Percentiles rank a stretch among this genome's conserved stretches.
Conservation (phyloP, 345 rosid species). For the Bretschneidera sinensis region DNA sequence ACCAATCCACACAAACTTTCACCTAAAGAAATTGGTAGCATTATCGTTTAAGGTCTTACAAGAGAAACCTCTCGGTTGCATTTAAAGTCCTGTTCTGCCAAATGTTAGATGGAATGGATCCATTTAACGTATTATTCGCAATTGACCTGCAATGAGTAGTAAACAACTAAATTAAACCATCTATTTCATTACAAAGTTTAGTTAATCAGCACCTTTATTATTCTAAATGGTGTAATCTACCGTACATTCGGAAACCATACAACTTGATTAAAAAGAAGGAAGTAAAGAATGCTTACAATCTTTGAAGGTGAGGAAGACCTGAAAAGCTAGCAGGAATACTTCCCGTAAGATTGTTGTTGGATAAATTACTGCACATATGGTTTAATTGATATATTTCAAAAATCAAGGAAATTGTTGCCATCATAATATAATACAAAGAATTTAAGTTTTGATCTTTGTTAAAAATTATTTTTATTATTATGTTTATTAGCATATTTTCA, state of each 20-base stretch:
- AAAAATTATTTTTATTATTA: no score
- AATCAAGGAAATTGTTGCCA: no score
- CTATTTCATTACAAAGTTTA: background rate
- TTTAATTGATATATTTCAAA: constrained; percentile 10
- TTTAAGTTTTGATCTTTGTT: no score
- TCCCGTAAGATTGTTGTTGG: constrained; percentile 71
- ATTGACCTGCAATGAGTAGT: constrained; percentile 55
- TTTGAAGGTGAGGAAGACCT: constrained; percentile 61
- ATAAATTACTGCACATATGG: constrained; percentile 55
- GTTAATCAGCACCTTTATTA: background rate
- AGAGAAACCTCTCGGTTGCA: constrained; percentile 39
- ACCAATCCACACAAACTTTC: no score
- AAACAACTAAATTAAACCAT: constrained; percentile 16
- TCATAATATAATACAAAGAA: no score
- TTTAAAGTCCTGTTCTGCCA: constrained; percentile 66
- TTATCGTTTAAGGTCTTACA: constrained; percentile 49
- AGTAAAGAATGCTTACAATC: constrained; percentile 44
- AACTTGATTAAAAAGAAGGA: background rate
- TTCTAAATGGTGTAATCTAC: background rate
- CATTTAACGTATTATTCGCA: constrained; percentile 70
- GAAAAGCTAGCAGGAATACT: constrained; percentile 65
- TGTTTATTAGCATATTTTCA: no score
- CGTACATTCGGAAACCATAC: background rate
- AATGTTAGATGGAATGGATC: constrained; percentile 58
- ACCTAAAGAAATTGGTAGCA: background rate